phyloP scores from a whole-genome alignment of 345 rosid species.

The Turnera subulata region DNA sequence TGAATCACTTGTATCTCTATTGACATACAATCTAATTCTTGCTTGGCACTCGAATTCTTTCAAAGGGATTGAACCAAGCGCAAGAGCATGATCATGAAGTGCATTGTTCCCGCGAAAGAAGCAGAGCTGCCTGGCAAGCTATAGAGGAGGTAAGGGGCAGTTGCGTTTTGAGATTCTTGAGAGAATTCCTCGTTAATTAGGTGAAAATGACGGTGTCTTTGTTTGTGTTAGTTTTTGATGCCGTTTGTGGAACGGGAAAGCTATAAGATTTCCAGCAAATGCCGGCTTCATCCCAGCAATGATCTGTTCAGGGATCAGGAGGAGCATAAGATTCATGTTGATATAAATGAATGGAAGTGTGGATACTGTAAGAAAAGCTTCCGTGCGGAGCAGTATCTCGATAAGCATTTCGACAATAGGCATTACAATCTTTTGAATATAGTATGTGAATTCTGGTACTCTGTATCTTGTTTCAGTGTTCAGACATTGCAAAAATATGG shows the following conservation, averaged over 20 bases:
- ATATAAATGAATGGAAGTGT: slow-evolving; percentile 78
- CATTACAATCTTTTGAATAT: slow-evolving; percentile 74
- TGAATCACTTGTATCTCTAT: no score
- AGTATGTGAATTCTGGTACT: slow-evolving; percentile 47
- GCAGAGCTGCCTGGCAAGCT: slow-evolving; percentile 76
- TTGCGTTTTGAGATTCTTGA: background rate
- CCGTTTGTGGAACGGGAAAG: slow-evolving; percentile 76
- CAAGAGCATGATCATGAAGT: slow-evolving; percentile 29
- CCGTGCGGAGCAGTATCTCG: slow-evolving; percentile 73
- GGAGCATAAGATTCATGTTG: slow-evolving; percentile 73
- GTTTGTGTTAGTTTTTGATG: slow-evolving; percentile 57
- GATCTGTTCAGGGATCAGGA: slow-evolving; percentile 91
- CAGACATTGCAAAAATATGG: background rate
- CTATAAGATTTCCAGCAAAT: slow-evolving; percentile 49
- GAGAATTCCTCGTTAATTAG: background rate
- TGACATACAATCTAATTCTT: no score
- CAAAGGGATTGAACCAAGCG: slow-evolving; percentile 3
- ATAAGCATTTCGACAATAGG: slow-evolving; percentile 74
- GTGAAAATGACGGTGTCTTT: background rate
- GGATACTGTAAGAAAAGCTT: slow-evolving; percentile 95
- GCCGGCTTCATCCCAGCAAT: slow-evolving; percentile 80
- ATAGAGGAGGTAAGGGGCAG: slow-evolving; percentile 55
- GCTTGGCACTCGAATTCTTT: no score
- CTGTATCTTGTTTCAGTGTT: slow-evolving; percentile 15
- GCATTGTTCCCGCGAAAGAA: slow-evolving; percentile 94